Conservation (phyloP, 2,329 filamentous ascomycete genomes). For the Cytospora piceicola region DNA sequence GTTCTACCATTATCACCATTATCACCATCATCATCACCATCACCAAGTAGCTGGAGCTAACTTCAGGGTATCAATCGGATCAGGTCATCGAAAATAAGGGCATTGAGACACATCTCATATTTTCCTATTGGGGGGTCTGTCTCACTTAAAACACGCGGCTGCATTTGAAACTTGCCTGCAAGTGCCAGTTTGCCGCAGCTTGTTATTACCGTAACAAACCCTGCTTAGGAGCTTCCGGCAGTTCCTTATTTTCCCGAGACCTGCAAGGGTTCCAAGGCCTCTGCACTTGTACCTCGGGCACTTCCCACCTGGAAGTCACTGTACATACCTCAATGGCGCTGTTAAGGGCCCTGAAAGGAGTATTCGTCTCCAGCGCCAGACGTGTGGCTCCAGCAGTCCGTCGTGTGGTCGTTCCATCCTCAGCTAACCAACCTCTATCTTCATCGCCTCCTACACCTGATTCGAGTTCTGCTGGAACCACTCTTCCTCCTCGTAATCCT, state of each 20-base stretch:
- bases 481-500: constrained; percentile 13
- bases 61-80: not conserved
- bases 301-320: constrained; percentile 11
- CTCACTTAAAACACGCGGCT: not conserved
- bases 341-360: constrained; percentile 25
- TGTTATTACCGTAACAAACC: constrained; percentile 14
- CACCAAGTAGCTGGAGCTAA: not conserved
- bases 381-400: constrained; percentile 7
- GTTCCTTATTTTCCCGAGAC: constrained; percentile 21
- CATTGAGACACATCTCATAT: not conserved
- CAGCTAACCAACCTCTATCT: constrained; percentile 21
- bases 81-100: not conserved
- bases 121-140: not conserved
- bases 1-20: not conserved
- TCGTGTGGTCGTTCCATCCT: constrained; percentile 24
- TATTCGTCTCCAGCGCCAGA: constrained; percentile 19
- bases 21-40: not conserved
- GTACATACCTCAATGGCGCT: constrained; percentile 23
- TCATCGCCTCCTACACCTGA: constrained; percentile 18
- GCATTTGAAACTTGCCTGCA: constrained; percentile 13
- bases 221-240: constrained; percentile 14
- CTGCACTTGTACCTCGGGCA: not conserved
- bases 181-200: constrained; percentile 19
- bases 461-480: constrained; percentile 16
- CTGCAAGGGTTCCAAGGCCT: constrained; percentile 3